phyloP scores from a whole-genome alignment of 441 rosid genomes.

The Populus tomentosa region DNA sequence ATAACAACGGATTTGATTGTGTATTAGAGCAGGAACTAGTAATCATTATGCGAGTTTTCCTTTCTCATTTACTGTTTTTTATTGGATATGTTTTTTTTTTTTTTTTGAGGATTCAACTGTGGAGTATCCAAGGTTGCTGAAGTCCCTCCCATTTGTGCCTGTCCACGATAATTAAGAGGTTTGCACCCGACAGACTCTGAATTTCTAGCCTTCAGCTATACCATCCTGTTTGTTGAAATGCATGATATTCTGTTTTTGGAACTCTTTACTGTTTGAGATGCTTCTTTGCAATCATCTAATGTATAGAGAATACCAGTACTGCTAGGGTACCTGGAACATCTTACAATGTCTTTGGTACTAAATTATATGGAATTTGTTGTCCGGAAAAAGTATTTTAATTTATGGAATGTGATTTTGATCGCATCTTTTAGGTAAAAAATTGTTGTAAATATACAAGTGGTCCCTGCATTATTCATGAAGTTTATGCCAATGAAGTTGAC shows the following conservation, averaged over 20 bases:
- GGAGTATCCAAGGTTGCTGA: not conserved
- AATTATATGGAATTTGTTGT: no score
- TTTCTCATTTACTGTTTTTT: conserved; percentile 8
- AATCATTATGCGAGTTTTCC: not conserved
- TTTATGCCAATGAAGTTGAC: no score
- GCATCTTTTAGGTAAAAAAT: no score
- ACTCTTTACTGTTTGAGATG: not conserved
- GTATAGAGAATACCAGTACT: not conserved
- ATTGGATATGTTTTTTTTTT: not conserved
- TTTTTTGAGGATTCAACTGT: not conserved
- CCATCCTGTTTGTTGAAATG: not conserved
- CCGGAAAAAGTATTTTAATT: no score
- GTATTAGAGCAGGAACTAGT: conserved; percentile 18
- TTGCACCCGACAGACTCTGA: not conserved
- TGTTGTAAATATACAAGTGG: not conserved
- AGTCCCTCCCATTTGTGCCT: conserved; percentile 1
- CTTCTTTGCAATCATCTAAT: not conserved
- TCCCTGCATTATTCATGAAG: no score
- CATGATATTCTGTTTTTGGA: not conserved
- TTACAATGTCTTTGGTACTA: not conserved
- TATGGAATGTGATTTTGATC: no score
- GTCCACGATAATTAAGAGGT: not conserved
- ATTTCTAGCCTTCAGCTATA: not conserved
- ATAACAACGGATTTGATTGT: conserved; percentile 19
- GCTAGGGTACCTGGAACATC: not conserved